A percentile compares a stretch with the other conserved stretches of the same genome.
Evolutionary conservation across 2,329 filamentous ascomycete genomes (phyloP).

Genomic region (Dactylellina drechsleri): DNA sequence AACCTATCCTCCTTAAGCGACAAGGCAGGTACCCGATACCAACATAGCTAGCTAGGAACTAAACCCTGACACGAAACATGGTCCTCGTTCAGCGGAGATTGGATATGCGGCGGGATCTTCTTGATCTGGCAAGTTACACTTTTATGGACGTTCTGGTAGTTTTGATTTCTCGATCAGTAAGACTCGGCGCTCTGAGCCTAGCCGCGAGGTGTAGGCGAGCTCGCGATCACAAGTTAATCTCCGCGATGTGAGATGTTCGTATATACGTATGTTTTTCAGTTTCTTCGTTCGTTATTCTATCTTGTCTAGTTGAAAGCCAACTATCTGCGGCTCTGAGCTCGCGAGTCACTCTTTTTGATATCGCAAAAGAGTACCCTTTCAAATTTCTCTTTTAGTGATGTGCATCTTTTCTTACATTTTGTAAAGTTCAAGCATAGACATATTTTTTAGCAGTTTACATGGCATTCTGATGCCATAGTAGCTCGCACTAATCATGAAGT

Average conservation of each 20-base stretch:
- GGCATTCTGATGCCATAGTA: slow-evolving; percentile 38
- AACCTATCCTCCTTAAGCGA: slow-evolving; percentile 3
- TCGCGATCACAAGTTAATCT: slow-evolving; percentile 21
- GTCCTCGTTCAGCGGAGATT: slow-evolving; percentile 29
- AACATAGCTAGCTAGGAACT: slow-evolving; percentile 11
- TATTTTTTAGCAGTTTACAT: slow-evolving; percentile 27
- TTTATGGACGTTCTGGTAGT: slow-evolving; percentile 1
- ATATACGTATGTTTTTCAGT: background rate
- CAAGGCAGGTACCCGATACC: slow-evolving; percentile 13
- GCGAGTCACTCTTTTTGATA: background rate
- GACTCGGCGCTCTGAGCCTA: slow-evolving; percentile 8
- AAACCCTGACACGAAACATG: slow-evolving; percentile 20
- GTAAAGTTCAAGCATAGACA: slow-evolving; percentile 21
- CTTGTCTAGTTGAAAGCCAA: background rate
- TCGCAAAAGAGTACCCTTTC: background rate
- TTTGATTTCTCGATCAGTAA: background rate
- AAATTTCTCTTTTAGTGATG: background rate
- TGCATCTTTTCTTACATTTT: slow-evolving; percentile 1
- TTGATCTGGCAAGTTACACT: slow-evolving; percentile 26
- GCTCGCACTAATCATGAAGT: slow-evolving; percentile 26
- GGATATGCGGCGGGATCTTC: slow-evolving; percentile 25
- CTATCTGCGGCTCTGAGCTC: background rate
- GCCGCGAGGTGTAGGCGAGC: slow-evolving; percentile 6
- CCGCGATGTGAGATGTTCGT: background rate
- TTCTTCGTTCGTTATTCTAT: background rate